Evolutionary conservation across 768 basidiomycete species (phyloP), one percentile per base, ranked within the genome.

Genomic region (Holtermannia corniformis): DNA sequence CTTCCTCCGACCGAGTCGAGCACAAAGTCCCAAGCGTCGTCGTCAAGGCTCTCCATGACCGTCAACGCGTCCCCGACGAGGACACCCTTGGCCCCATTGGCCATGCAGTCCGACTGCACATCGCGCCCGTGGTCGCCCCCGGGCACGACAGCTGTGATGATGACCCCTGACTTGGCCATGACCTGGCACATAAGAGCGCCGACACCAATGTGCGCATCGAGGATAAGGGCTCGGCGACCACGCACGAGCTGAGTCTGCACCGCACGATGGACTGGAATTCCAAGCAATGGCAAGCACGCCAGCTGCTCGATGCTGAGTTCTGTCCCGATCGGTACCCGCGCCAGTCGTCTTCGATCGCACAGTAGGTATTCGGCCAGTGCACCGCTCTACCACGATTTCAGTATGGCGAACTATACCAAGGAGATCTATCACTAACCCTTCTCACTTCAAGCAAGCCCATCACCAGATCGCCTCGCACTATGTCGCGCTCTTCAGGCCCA

Each of bases 331-430:
- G 87, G 85, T 7, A 84, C 79, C 14, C 84, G 79, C 56, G 83
- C 80, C 1, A 92, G 72, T 13, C 86, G 80, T 63, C 83, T 84
- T 24, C 86, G 81, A 64, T 93, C 87, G 21, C 84, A 78, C 22
- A 87, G 76, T 55, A 93, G 80, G 74, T 88, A 93, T 72, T 95
- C 87, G n/a, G 87, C 78, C 20, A 93, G 77, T 4, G 86, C 86
- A 46, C 91, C 90, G 59, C 81, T 83, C 87, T 90, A 58, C 20
- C 46, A 55, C 50, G 12, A 24, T 51, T 55, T 26, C 55, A 60
- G 40, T 54, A 28, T 7, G 37, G 5, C 20, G 23, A 42, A 51
- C 21, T 13, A 47, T n/a, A n/a, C n/a, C n/a, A n/a, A n/a, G 45
- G 49, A 49, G 44, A 47, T 57, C 46, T 40, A 49, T 41, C 37